Base-by-base conservation (phyloP, 768 basidiomycete species). In the Candolleomyces efflorescens region DNA sequence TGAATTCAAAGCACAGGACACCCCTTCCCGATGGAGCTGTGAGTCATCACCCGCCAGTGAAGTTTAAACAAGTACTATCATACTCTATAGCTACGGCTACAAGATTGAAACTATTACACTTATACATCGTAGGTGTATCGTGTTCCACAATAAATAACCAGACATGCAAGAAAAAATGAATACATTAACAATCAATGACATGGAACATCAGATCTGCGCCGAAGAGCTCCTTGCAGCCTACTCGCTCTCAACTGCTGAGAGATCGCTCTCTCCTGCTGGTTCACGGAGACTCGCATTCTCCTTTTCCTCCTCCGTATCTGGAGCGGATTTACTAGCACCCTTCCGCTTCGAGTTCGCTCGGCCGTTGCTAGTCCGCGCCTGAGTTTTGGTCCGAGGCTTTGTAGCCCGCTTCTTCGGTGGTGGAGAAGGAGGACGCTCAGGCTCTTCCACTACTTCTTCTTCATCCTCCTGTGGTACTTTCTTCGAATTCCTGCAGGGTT, bases 221-320 rank as follows among this genome's bases (percentile, higher is more conserved):
- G 5, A 5, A 17, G 41, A 20, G 41, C 41, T 43, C 17, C 51
- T 32, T 39, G 23, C n/a, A 26, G 18, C 3, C 26, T 7, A 37
- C 17, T 38, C 51, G 32, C 51, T 39, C 37, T 53, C 51, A 20
- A 36, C 7, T 18, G 18, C 51, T 11, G 51, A 53, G 5, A 53
- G 7, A 39, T 22, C 51, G 18, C n/a, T 39, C 37, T 53, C 51
- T 17, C n/a, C n/a, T n/a, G n/a, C n/a, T n/a, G n/a, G n/a, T n/a
- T 27, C n/a, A 18, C 38, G 36, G 24, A 20, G 4, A 22, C 12
- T 18, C 12, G 36, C 51, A 24, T 54, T 44, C 43, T 54, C 53
- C 15, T 54, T 54, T 41, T 56, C 55, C 24, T 49, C 55, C 7
- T 50, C 55, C 24, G 37, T 39, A 23, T 32, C 37, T 37, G 27